Percentiles rank a stretch among this genome's conserved stretches.
Conservation (phyloP, 208 protist species). For the Tritrichomonas musculus region DNA sequence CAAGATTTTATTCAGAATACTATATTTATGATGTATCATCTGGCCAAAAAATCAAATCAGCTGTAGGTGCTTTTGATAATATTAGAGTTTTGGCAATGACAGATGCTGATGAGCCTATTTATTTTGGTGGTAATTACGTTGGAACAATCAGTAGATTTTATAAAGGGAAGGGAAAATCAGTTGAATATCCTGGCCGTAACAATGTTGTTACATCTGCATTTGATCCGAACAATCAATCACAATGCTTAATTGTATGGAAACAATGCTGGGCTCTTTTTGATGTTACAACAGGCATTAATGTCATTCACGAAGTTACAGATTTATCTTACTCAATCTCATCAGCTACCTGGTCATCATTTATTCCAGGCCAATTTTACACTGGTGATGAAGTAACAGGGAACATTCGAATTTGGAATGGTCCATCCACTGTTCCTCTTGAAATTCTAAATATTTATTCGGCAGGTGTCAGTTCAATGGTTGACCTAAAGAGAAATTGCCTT, state of each 20-base stretch:
- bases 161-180: neutral
- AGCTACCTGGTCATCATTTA: neutral
- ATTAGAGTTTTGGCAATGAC: neutral
- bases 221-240: neutral
- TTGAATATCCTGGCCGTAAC: neutral
- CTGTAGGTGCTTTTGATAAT: neutral
- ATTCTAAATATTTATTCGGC: neutral
- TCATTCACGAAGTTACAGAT: neutral
- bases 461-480: neutral
- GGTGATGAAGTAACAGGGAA: neutral
- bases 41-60: neutral
- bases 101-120: neutral
- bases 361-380: neutral
- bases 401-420: neutral
- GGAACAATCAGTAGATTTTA: neutral
- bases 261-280: neutral
- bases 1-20: neutral
- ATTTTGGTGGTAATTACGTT: neutral
- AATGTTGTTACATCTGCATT: neutral
- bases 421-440: neutral
- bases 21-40: neutral
- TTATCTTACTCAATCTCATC: neutral
- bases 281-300: neutral
- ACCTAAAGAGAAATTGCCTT: neutral
- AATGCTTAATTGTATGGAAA: neutral